A percentile compares a stretch with the other conserved stretches of the same genome.
Evolutionary conservation across 345 rosid species (phyloP).

Genomic region (Cardiospermum halicacabum): DNA sequence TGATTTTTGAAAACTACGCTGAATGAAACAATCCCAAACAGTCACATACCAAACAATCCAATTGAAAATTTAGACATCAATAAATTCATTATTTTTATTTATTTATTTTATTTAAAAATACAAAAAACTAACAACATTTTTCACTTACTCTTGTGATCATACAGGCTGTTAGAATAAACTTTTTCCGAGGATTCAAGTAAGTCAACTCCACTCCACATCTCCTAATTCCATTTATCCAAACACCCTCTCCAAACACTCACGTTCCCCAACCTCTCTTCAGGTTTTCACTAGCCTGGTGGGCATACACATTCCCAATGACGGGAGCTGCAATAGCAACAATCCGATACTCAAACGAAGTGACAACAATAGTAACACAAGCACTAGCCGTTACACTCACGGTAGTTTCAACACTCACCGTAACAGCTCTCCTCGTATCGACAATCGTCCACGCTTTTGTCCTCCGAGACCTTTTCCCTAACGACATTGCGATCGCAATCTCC

Average conservation of each 20-base stretch:
- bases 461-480: conserved; percentile 55
- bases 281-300: conserved; percentile 96
- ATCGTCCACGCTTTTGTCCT: conserved; percentile 47
- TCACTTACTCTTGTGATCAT: conserved; percentile 11
- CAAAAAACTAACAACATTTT: too few relatives aligned
- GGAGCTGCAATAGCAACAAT: conserved; percentile 70
- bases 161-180: conserved; percentile 73
- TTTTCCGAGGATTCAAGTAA: conserved; percentile 81
- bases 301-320: conserved; percentile 83
- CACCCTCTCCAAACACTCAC: too few relatives aligned
- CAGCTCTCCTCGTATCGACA: conserved; percentile 46
- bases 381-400: conserved; percentile 37
- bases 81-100: too few relatives aligned
- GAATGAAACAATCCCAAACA: too few relatives aligned
- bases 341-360: conserved; percentile 49
- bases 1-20: too few relatives aligned
- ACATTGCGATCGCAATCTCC: conserved; percentile 70
- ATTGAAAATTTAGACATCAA: too few relatives aligned
- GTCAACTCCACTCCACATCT: conserved; percentile 9
- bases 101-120: too few relatives aligned
- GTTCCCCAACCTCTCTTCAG: too few relatives aligned
- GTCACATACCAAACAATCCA: too few relatives aligned
- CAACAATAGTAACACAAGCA: conserved; percentile 33
- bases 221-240: too few relatives aligned
- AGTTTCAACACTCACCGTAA: conserved; percentile 44